Base-by-base conservation (phyloP, 2,329 filamentous ascomycete genomes). In the Rutstroemia sp. region DNA sequence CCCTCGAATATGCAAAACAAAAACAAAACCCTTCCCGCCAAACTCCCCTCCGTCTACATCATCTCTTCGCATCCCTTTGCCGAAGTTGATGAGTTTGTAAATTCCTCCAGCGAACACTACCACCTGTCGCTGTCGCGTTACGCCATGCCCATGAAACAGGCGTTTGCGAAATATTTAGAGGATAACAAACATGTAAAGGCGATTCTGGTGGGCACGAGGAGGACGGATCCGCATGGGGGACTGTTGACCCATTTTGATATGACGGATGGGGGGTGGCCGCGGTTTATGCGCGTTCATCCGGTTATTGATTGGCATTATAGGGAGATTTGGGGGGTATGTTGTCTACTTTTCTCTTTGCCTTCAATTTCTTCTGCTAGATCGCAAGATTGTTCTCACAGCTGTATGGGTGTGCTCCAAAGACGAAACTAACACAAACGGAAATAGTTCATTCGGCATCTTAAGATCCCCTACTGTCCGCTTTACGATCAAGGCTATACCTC, bases 231-330 rank as follows among this genome's bases (percentile, higher is more conserved):
- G 6, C 91, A 97, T 70, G 90, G 92, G 48, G 85, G 83, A 64
- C 76, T 79, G 16, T 71, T 99, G 66, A 87, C 81, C 41, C 83
- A 88, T 72, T 97, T 97, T 69, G 89, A 95, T 69, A 81, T 79
- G 51, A 99, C 94, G 4, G 94, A 97, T 72, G 77, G 80, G 38
- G 91, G 87, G 2, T 99, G 94, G 94, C 94, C 94, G 38, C 75
- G 79, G 45, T 96, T 97, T 67, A 92, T 97, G 85, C 83, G 94
- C 58, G 79, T 97, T 59, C 91, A 99, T 72, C 92, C 94, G 0
- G 88, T 99, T 9, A 92, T 99, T 68, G 94, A 99, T 72, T 99
- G 94, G 94, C 90, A 94, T 71, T 96, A 96, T 71, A 82, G 83
- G 10, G 92, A 97, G 71, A 92, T 97, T 54, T 97, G 94, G 94